Evolutionary conservation across 805 yeast genomes (phyloP), one percentile per base, ranked within the genome.

Genomic region (Phaffomyces opuntiae): DNA sequence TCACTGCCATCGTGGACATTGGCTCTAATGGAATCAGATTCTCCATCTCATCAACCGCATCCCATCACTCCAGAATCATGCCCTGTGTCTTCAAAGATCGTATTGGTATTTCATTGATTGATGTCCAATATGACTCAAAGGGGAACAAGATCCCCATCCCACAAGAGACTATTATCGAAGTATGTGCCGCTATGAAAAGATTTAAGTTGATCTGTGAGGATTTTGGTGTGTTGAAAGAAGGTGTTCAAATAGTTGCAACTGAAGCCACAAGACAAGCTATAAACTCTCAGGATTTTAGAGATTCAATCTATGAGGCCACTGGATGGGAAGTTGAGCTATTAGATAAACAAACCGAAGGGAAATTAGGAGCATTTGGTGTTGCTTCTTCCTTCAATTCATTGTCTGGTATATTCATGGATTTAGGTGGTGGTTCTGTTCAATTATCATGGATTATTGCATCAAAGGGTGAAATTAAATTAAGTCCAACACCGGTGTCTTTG

Each of bases 11-110:
- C 39, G 88, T 83, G 4, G 90, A 85, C 60, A 81, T 85, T 19
- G 91, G 90, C 9, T 80, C 90, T 17, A 81, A 82, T 57, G 90
- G 87, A 35, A 74, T 84, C 39, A 67, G 90, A 43, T 82, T 85
- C 57, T 77, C 86, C 37, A 82, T 84, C 36, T 78, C 87, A 16
- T 81, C 88, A 3, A 72, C 77, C 41, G 82, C 84, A 4, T 69
- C 83, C 1, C 81, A 76, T 49, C 85, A 81, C 60, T 87, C 87
- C 1, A 70, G 93, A 49, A 80, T 81, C 5, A 77, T 85, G 76
- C 91, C 93, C 1, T 81, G 87, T 58, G 80, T 83, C 11, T 84
- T 79, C 64, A 86, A 83, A 51, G 91, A 84, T 53, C 65, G 89
- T 40, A 72, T 83, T 3, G 85, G 86, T 3, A 78, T 84, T 12